phyloP scores from a whole-genome alignment of 2,329 filamentous ascomycete species.

The Claviceps africana region DNA sequence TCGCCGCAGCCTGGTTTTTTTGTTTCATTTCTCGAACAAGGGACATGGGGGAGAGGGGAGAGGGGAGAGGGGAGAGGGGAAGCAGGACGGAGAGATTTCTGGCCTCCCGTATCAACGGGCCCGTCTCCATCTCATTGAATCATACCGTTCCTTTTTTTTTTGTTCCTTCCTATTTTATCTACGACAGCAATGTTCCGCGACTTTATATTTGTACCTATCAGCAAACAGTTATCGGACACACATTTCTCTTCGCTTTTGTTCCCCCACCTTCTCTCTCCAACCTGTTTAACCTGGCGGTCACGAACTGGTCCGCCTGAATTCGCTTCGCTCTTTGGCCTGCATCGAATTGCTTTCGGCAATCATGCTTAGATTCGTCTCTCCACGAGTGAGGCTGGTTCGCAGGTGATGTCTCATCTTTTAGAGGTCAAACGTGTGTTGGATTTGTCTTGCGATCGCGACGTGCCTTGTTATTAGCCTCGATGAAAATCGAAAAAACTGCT shows the following conservation, averaged over 20 bases:
- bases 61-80: no score
- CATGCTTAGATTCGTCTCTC: constrained; percentile 2
- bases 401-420: constrained; percentile 3
- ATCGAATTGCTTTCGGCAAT: not conserved
- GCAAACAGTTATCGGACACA: not conserved
- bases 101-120: no score
- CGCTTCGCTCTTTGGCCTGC: not conserved
- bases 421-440: not conserved
- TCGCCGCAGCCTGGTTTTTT: no score
- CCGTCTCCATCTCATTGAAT: not conserved
- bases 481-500: constrained; percentile 8
- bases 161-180: not conserved
- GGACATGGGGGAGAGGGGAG: no score
- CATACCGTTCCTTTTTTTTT: not conserved
- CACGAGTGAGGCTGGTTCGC: constrained; percentile 1
- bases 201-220: not conserved
- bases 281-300: not conserved
- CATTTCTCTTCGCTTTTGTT: not conserved
- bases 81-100: no score
- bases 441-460: not conserved
- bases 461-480: constrained; percentile 1
- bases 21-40: no score
- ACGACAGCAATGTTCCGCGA: no score
- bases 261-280: not conserved
- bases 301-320: not conserved